phyloP scores from a whole-genome alignment of 371 early-diverging fungal species.

The Mortierella sp. region DNA sequence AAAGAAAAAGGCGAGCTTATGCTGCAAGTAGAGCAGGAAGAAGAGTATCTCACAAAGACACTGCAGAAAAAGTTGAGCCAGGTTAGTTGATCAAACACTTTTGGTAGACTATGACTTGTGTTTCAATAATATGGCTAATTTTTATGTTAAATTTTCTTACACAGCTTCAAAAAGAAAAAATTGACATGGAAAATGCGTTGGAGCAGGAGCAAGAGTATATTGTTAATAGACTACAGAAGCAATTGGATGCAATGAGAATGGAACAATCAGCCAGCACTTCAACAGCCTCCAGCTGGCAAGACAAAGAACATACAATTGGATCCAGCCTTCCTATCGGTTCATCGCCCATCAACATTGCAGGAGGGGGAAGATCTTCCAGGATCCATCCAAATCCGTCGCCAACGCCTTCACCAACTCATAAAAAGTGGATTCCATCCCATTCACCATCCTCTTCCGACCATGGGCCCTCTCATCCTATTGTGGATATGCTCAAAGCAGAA shows the following conservation, averaged over 20 bases:
- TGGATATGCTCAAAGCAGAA: constrained; percentile 80
- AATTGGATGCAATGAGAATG: constrained; percentile 66
- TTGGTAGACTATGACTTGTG: neutral
- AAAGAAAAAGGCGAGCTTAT: constrained; percentile 78
- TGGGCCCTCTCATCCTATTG: constrained; percentile 62
- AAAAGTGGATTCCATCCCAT: constrained; percentile 67
- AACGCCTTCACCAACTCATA: constrained; percentile 58
- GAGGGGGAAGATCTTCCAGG: constrained; percentile 35
- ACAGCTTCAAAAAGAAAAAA: constrained; percentile 82
- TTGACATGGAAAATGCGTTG: constrained; percentile 83
- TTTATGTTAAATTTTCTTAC: neutral
- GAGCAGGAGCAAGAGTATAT: constrained; percentile 90
- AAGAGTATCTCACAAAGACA: constrained; percentile 80
- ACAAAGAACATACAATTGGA: constrained; percentile 36
- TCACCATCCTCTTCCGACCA: constrained; percentile 63
- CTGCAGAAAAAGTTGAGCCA: constrained; percentile 79
- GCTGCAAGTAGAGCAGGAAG: constrained; percentile 79
- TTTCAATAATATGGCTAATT: neutral
- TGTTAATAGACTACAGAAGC: constrained; percentile 79
- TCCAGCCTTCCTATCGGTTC: constrained; percentile 49
- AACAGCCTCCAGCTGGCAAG: constrained; percentile 58
- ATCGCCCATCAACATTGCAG: constrained; percentile 52
- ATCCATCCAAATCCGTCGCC: constrained; percentile 57
- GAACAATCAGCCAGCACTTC: constrained; percentile 59
- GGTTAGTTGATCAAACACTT: constrained; percentile 33